Evolutionary conservation across 176 grass and related monocot species (phyloP), one percentile per base, ranked within the genome.

Genomic region (Bromus sterilis): DNA sequence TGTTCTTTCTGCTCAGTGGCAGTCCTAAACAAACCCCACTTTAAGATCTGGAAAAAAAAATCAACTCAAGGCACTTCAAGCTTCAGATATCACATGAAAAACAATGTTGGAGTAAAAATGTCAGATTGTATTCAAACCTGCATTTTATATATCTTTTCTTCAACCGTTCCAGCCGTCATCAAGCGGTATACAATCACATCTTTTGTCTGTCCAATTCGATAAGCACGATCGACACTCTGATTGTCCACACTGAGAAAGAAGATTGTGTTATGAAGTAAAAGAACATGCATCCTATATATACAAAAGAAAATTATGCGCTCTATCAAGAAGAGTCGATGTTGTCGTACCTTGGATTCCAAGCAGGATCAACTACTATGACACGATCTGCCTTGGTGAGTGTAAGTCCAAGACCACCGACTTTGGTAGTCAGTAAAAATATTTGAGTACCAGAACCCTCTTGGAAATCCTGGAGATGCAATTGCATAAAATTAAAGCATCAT

Each of bases 331-430:
- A 30, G 26, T 29, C 58, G 15, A 14, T 13, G 41, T 63, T 11
- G 32, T 9, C 3, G 53, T 80, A 92, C 94, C 89, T 97, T 80
- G 94, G 94, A 78, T 97, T 97, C 91, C 94, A 97, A 80, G 91
- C 94, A 66, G 94, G 94, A 85, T 97, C 94, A 76, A 94, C 91
- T 42, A 97, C 89, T 82, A 97, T 97, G 46, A 94, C 94, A 36
- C 91, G 91, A 82, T 87, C 79, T 14, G 91, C 94, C 62, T 88
- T 92, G 33, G 94, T 97, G 25, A 97, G 94, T 41, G 94, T 97
- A 66, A 94, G 85, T 71, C 94, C 94, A 92, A 97, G 91, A 16
- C 91, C 94, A 62, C 91, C 94, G 82, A 97, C 91, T 94, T 97
- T 87, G 64, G 94, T 90, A 56, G 94, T 94, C 63, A 97, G 80